Conservation (phyloP, 805 yeast genomes). For the Tetrapisispora pingtungensis region DNA sequence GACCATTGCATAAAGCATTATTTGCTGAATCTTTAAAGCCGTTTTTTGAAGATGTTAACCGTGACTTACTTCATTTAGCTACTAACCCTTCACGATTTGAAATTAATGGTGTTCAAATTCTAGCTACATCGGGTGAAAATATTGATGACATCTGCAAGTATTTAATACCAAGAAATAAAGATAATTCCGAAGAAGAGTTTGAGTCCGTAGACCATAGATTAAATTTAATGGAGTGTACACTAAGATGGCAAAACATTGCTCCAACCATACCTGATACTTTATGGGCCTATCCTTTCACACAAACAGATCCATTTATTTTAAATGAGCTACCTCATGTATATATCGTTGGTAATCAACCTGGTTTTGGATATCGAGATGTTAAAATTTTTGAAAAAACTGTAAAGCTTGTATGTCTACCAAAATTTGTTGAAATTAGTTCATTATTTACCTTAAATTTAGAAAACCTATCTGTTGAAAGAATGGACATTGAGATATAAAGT, state of each 20-base stretch:
- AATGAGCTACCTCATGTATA: conserved; percentile 76
- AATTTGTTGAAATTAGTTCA: conserved; percentile 55
- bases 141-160: conserved; percentile 70
- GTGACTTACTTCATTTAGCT: conserved; percentile 32
- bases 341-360: conserved; percentile 75
- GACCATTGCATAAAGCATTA: conserved; percentile 72
- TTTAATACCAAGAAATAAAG: conserved; percentile 32
- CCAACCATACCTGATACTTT: conserved; percentile 97
- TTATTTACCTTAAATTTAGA: conserved; percentile 51
- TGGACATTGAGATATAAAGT: conserved; percentile 26
- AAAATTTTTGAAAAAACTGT: conserved; percentile 34
- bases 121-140: conserved; percentile 82
- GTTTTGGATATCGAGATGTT: conserved; percentile 39
- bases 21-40: conserved; percentile 38
- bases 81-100: conserved; percentile 74
- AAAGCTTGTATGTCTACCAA: conserved; percentile 58
- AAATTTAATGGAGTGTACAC: conserved; percentile 52
- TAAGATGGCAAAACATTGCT: conserved; percentile 76
- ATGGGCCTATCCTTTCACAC: conserved; percentile 75
- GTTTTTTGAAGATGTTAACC: conserved; percentile 31
- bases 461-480: conserved; percentile 44
- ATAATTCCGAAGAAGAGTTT: conserved; percentile 15
- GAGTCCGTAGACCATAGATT: conserved; percentile 30
- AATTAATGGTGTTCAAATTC: conserved; percentile 42
- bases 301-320: conserved; percentile 73